These are phyloP conservation scores for Bassia scoparia DNA, from an alignment of 148 eudicot species.

Conservation along the genomic window DNA sequence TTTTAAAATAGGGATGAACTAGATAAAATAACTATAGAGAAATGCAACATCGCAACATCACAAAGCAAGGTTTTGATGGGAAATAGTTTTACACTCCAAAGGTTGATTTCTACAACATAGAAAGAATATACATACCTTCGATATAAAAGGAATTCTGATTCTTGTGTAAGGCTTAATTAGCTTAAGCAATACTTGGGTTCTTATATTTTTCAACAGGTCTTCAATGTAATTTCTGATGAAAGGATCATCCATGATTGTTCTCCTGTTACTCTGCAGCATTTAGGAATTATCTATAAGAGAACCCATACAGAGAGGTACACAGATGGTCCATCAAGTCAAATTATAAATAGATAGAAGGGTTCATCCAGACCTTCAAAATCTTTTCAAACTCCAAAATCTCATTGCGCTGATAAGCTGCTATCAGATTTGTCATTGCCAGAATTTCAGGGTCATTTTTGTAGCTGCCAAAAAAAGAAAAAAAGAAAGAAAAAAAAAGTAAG, in stretches of 20 bases:
- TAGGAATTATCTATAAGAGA: slow-evolving; percentile 16
- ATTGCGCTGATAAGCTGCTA: slow-evolving; percentile 95
- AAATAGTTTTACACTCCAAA: no score
- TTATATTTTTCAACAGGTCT: slow-evolving; percentile 87
- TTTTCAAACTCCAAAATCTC: slow-evolving; percentile 95
- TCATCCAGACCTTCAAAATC: slow-evolving; percentile 65
- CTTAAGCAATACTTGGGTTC: slow-evolving; percentile 98
- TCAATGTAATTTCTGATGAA: slow-evolving; percentile 93
- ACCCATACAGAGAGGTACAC: background rate
- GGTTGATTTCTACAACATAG: background rate
- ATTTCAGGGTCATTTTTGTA: slow-evolving; percentile 98
- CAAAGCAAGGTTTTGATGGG: background rate
- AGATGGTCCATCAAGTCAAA: background rate
- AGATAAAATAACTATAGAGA: background rate
- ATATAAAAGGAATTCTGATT: slow-evolving; percentile 93
- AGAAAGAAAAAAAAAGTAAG: slow-evolving; percentile 13
- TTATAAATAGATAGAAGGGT: background rate
- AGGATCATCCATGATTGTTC: slow-evolving; percentile 93
- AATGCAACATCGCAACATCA: background rate
- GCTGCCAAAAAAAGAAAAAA: slow-evolving; percentile 32
- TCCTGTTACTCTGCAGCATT: slow-evolving; percentile 71
- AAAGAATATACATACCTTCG: slow-evolving; percentile 47
- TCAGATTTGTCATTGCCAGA: slow-evolving; percentile 93
- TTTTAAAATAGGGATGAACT: background rate
- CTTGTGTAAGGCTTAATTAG: slow-evolving; percentile 96